Evolutionary conservation across 106 monocot species (phyloP), one percentile per base, ranked within the genome.

Genomic region (Dendrobium nobile): DNA sequence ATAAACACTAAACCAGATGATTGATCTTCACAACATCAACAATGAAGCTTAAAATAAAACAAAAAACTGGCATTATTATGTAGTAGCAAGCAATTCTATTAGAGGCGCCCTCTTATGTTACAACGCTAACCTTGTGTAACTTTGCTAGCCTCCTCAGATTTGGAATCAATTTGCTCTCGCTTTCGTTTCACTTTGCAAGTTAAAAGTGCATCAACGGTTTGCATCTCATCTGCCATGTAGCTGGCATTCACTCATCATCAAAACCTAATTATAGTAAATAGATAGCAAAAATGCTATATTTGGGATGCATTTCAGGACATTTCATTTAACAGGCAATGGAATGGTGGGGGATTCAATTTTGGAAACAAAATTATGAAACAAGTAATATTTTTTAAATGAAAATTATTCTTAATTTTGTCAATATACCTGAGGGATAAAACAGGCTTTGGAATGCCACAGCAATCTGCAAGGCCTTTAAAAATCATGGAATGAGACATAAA

Each of bases 111-210:
- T 7, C 64, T 65, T 26, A 65, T 65, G 64, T 10, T 58, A 20
- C 43, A 28, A 5, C n/a, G 82, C 79, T 54, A 59, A 89, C 90
- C 91, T 86, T 88, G 77, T 82, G 56, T 73, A 80, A 64, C n/a
- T 85, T 84, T 67, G 58, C 18, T 67, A n/a, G 77, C 48, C 24
- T 47, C 77, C 33, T 73, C 70, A 33, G 19, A 16, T 74, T 80
- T 79, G 8, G 64, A 82, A 84, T 86, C 76, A 74, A 41, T 68
- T 5, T 81, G 80, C 41, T 80, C 88, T 77, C 80, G 92, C 84
- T 98, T 98, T 85, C 95, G 88, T 85, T 98, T 98, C 41, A 86
- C 77, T 88, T 79, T 91, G 87, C 95, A 92, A 78, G 93, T 92
- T 77, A 98, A 77, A 27, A 95, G 89, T 24, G 89, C 85, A 85